Conservation (phyloP, 768 basidiomycete species). For the Pulveroboletus sp. region DNA sequence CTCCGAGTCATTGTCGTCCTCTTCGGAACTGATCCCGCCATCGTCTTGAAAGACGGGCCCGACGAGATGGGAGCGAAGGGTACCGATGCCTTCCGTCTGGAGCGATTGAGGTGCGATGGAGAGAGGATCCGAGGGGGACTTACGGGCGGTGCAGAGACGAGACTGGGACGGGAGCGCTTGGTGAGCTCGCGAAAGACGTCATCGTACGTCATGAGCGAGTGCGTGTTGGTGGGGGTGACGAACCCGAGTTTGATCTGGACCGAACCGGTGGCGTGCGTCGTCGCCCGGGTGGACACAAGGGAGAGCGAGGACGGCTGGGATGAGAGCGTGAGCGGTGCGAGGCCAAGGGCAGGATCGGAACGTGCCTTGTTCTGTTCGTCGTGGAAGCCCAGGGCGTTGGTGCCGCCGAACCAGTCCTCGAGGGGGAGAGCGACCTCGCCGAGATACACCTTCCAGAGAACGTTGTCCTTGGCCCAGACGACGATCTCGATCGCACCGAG, state of each 20-base stretch:
- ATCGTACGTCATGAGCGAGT: slow-evolving; percentile 47
- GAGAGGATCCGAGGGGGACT: no score
- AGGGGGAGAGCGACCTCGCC: slow-evolving; percentile 79
- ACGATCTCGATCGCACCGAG: slow-evolving; percentile 79
- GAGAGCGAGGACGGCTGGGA: slow-evolving; percentile 43
- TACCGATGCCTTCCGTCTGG: slow-evolving; percentile 85
- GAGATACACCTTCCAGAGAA: slow-evolving; percentile 83
- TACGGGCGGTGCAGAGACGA: slow-evolving; percentile 78
- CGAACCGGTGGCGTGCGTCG: slow-evolving; percentile 46
- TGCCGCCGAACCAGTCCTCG: slow-evolving; percentile 71
- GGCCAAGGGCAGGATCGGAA: slow-evolving; percentile 21
- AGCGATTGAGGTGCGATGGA: no score
- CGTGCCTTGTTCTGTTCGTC: slow-evolving; percentile 64
- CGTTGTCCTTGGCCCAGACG: slow-evolving; percentile 90
- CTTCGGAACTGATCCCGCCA: slow-evolving; percentile 63
- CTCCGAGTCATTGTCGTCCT: slow-evolving; percentile 35
- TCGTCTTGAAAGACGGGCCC: slow-evolving; percentile 69
- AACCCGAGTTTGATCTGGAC: slow-evolving; percentile 63
- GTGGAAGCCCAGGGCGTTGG: slow-evolving; percentile 47
- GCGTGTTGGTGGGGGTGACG: slow-evolving; percentile 40
- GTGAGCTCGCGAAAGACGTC: slow-evolving; percentile 61
- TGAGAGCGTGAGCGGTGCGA: not conserved
- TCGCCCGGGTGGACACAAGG: slow-evolving; percentile 47
- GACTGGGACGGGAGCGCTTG: slow-evolving; percentile 58
- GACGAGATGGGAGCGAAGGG: slow-evolving; percentile 59